Evolutionary conservation across 441 rosid species (phyloP), one percentile per base, ranked within the genome.

Genomic region (Lagerstroemia fauriei): DNA sequence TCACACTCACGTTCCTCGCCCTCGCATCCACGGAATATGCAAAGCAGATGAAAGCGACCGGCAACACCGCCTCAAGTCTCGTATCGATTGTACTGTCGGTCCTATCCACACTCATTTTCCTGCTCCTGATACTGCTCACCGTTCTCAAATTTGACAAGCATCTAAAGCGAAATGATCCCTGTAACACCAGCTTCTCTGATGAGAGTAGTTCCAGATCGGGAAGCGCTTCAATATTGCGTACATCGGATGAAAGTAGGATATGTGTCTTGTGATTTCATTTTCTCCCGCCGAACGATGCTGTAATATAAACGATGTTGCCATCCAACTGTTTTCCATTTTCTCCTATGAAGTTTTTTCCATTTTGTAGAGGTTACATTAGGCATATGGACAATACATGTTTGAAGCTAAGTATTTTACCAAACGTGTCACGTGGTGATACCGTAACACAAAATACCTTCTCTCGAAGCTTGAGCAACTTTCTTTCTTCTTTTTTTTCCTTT

Each of bases 81-180:
- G 12, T 75, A 72, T 87, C 85, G 92, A 87, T 88, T 41, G 73
- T 83, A 31, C 74, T 91, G 78, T 86, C 91, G 24, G 88, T 88
- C 9, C 81, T 89, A 44, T 91, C 95, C 1, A 88, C 89, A 79
- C 73, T 90, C 79, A 82, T 89, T 53, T 87, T 90, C 80, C 86
- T 91, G 0, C 84, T 89, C 83, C 78, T 94, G 84, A 88, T 90
- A 84, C 25, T 91, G 80, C 86, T 89, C 46, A 92, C 95, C 20
- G 88, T 86, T 75, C 59, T 88, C 74, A 87, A 89, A 65, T 72
- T 83, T 46, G 80, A 84, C 9, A 79, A 68, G 53, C 87, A 90
- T 34, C 77, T 86, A 34, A 78, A 61, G 24, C 73, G 83, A 73
- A 85, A 80, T 61, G 91, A 90, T 83, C 87, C 91, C 38, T 18